These are phyloP conservation scores for Aureobasidium sp. DNA, from an alignment of 2,329 filamentous ascomycete genomes.

Conservation along the genomic window DNA sequence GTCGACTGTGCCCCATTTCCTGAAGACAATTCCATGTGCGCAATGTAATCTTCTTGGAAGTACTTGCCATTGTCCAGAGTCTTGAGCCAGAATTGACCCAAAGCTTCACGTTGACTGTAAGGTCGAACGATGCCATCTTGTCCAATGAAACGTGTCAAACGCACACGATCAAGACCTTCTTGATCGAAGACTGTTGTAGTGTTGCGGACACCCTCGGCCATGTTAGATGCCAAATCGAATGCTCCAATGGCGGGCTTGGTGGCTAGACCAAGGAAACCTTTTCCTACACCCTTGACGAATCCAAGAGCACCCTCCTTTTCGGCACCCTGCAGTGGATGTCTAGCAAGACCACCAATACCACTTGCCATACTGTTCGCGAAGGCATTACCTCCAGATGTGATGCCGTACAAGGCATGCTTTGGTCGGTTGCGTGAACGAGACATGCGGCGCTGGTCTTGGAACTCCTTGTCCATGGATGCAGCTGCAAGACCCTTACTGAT, in stretches of 20 bases:
- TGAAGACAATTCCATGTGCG: slow-evolving; percentile 70
- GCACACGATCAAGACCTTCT: slow-evolving; percentile 85
- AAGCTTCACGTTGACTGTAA: slow-evolving; percentile 87
- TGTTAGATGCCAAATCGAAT: slow-evolving; percentile 92
- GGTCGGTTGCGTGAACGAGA: slow-evolving; percentile 85
- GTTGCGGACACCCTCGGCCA: slow-evolving; percentile 95
- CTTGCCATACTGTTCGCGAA: slow-evolving; percentile 88
- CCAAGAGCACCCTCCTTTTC: slow-evolving; percentile 90
- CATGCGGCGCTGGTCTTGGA: slow-evolving; percentile 92
- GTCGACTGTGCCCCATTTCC: slow-evolving; percentile 44
- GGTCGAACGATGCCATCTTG: slow-evolving; percentile 89
- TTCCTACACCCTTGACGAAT: slow-evolving; percentile 96
- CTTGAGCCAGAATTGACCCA: slow-evolving; percentile 98
- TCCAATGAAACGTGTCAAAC: slow-evolving; percentile 86
- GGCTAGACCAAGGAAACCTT: slow-evolving; percentile 85
- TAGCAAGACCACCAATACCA: slow-evolving; percentile 84
- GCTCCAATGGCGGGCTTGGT: slow-evolving; percentile 96
- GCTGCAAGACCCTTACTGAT: slow-evolving; percentile 94
- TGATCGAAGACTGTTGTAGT: slow-evolving; percentile 97
- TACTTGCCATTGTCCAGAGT: slow-evolving; percentile 95
- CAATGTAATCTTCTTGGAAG: slow-evolving; percentile 96
- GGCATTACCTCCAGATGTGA: slow-evolving; percentile 90
- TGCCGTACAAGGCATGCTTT: slow-evolving; percentile 94
- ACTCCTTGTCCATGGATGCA: slow-evolving; percentile 95
- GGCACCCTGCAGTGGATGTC: slow-evolving; percentile 89